Base-by-base conservation (phyloP, 2,329 filamentous ascomycete genomes). In the Microcyclosporella mali region DNA sequence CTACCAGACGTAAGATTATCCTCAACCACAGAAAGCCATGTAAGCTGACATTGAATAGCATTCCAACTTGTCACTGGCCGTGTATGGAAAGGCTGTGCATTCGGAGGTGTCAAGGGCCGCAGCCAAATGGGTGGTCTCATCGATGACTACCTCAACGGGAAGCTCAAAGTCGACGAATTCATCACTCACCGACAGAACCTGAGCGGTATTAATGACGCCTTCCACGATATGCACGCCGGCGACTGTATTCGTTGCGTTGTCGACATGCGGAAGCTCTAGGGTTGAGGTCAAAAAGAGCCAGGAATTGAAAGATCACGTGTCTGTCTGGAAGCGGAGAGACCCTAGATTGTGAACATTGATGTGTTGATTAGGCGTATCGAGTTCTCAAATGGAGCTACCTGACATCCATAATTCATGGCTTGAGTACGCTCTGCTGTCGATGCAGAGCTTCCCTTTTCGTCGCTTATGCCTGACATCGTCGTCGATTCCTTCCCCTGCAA, bases 11-110 rank as follows among this genome's bases (percentile, higher is more conserved):
- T 94, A 75, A 77, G 87, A 81, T 30, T n/a, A 32, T 21, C 31
- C 18, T 14, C 14, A 14, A 30, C 7, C 15, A n/a, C 16, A 33
- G 19, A 17, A 34, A 14, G 33, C 32, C 1, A 4, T 9, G 6
- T 12, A 43, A 9, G 40, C 47, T 54, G 36, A 55, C 45, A 40
- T 19, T 35, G 16, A 3, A 41, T 56, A 94, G 87, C 92, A 65
- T 98, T 98, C 83, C 92, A 97, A 75, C 81, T 98, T 50, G 92
- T 98, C 57, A 98, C 92, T 33, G 92, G 92, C 48, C 88, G 92
- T 65, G 85, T 94, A 48, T 98, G 92, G 92, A 94, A 86, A 73
- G 92, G 92, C 41, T 97, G 90, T 65, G 92, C 92, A 14, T 98
- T 98, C 62, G 92, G 92, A 56, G 92, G 92, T 59, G 89, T 98